Evolutionary conservation across 768 basidiomycete species (phyloP), one percentile per base, ranked within the genome.

Genomic region (Pholiota conissans): DNA sequence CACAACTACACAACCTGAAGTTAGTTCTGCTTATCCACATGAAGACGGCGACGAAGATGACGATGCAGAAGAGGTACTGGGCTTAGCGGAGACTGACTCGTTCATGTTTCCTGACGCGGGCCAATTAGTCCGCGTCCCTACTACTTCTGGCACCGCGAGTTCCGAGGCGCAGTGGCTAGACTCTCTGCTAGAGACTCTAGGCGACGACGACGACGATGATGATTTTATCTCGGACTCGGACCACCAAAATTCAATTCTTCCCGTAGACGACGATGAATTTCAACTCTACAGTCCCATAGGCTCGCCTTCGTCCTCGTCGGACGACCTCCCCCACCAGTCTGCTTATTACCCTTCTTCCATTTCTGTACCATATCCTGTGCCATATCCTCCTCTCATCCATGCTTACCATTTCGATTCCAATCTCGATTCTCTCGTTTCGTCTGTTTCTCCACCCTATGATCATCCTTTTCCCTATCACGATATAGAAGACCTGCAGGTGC

Each of bases 151-250:
- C 37, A 58, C 57, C 59, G 76, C 74, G 61, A 74, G 77, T 62
- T 85, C 87, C 16, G 91, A 94, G 72, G 85, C 84, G 52, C 81
- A 85, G 65, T 93, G 91, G 91, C 81, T 93, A 51, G 89, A 93
- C 71, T 89, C 90, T 34, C 75, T 93, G 53, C 70, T 93, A 63
- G 87, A 92, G 74, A 82, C 80, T 9, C 79, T 93, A 29, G 84
- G 80, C 60, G 89, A 89, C 67, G 86, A 84, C 57, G 86, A 87
- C 50, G 85, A 89, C 42, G 85, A 89, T 55, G 85, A 88, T 61
- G 73, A 81, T 57, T 77, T 76, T 62, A 57, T 66, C 67, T 61
- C 74, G 16, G 79, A 83, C 55, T 68, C 73, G 27, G 82, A 83
- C 53, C 68, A 73, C 57, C 75, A 73, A 56, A 71, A 77, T 39